Base-by-base conservation (phyloP, 176 grass and related monocot genomes). In the Cenchrus purpureus region DNA sequence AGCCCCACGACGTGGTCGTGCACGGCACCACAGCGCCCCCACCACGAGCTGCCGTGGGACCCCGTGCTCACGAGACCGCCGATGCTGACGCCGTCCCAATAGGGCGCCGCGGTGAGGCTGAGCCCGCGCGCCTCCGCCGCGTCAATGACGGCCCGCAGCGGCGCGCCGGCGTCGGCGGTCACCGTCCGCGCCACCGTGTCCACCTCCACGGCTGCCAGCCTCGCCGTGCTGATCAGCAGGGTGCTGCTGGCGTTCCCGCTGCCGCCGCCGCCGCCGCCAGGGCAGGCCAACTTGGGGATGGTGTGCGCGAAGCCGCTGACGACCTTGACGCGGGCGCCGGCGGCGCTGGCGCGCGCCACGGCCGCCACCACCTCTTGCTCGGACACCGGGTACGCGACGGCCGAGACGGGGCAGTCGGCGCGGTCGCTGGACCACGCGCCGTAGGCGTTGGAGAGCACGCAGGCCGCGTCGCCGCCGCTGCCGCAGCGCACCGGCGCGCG, bases 1-100 rank as follows among this genome's bases (percentile, higher is more conserved):
- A 98, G 89, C 42, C 29, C 76, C 9, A 90, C 85, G 10, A 95
- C 84, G 66, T 93, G 71, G 76, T 98, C 95, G 74, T 98, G 95
- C 42, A 93, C 92, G 28, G 95, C 84, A 3, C 89, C 95, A 2
- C 95, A 92, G 2, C 19, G 32, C 0, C 92, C 95, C 95, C 90
- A 95, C 95, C 95, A 98, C 12, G 95, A 98, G 88, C 95, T 95
- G 6, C 95, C 95, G 34, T 98, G 92, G 66, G 92, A 95, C 3
- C 91, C 95, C 0, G 92, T 98, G 82, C 87, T 90, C 28, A 98
- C 57, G 20, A 93, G 22, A 31, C 95, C 95, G 0, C 84, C 92
- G 22, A 98, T 37, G 92, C 95, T 98, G 43, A 91, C 89, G 77
- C 92, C 95, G 19, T 95, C 92, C 90, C 91, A 95, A 84, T 98